Percentiles rank a stretch among this genome's conserved stretches.
Conservation (phyloP, 192 early-diverging fungal genomes). For the Coemansia asiatica region DNA sequence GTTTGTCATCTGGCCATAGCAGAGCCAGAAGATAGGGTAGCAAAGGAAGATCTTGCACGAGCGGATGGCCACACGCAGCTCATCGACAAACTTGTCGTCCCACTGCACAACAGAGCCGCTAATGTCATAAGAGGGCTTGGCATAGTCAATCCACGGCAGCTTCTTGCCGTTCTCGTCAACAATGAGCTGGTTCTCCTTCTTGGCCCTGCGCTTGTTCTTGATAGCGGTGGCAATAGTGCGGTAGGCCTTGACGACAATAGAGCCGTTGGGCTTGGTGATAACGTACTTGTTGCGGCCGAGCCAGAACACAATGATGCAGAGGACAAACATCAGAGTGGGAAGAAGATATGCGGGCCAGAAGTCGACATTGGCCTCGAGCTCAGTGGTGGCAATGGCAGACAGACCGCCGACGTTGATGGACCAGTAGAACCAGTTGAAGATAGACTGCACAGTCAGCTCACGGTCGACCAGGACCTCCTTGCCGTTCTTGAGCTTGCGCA, state of each 20-base stretch:
- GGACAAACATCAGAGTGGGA: slow-evolving; percentile 59
- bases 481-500: slow-evolving; percentile 60
- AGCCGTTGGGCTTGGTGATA: slow-evolving; percentile 58
- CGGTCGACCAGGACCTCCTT: slow-evolving; percentile 66
- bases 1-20: slow-evolving; percentile 66
- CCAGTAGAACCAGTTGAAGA: slow-evolving; percentile 87
- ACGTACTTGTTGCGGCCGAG: slow-evolving; percentile 58
- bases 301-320: slow-evolving; percentile 58
- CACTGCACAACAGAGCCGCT: slow-evolving; percentile 45
- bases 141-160: slow-evolving; percentile 58
- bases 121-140: slow-evolving; percentile 57
- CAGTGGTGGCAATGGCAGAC: slow-evolving; percentile 61
- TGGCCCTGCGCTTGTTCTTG: slow-evolving; percentile 35
- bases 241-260: slow-evolving; percentile 57
- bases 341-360: slow-evolving; percentile 64
- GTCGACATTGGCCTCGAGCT: slow-evolving; percentile 57
- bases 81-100: slow-evolving; percentile 73
- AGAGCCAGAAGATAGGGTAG: slow-evolving; percentile 76
- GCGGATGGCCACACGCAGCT: slow-evolving; percentile 60
- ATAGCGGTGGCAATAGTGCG: slow-evolving; percentile 32
- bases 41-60: slow-evolving; percentile 70
- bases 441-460: slow-evolving; percentile 68
- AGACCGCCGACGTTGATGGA: slow-evolving; percentile 64
- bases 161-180: slow-evolving; percentile 27
- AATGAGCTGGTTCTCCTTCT: slow-evolving; percentile 29